Percentiles rank a stretch among this genome's conserved stretches.
Conservation (phyloP, 2,329 filamentous ascomycete genomes). For the Cordyceps cateniannulata region DNA sequence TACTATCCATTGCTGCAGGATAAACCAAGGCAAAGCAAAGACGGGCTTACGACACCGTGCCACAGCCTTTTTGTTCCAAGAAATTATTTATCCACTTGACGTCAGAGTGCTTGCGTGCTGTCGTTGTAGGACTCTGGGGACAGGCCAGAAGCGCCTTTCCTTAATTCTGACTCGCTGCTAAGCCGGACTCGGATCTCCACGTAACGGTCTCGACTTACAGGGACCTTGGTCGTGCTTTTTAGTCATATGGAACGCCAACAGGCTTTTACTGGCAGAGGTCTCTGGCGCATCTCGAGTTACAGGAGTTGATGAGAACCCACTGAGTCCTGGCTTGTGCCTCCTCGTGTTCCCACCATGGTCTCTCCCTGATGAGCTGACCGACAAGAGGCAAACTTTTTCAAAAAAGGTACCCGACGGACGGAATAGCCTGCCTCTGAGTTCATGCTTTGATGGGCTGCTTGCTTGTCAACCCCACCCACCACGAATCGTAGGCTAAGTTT, state of each 20-base stretch:
- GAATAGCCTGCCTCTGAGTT: background rate
- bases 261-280: background rate
- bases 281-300: background rate
- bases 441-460: background rate
- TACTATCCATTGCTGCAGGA: background rate
- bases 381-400: background rate
- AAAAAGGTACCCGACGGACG: background rate
- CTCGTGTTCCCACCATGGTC: background rate
- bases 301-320: background rate
- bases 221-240: background rate
- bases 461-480: background rate
- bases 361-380: background rate
- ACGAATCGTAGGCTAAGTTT: conserved; percentile 1
- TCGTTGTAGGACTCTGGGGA: background rate
- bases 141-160: background rate
- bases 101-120: conserved; percentile 3
- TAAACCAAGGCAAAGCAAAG: background rate
- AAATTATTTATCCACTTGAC: conserved; percentile 8
- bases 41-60: background rate
- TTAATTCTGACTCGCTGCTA: conserved; percentile 2
- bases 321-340: background rate
- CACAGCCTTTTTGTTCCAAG: background rate
- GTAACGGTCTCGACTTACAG: conserved; percentile 10
- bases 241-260: background rate
- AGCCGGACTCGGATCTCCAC: conserved; percentile 1